Percentiles rank a stretch among this genome's conserved stretches.
These are phyloP conservation scores for Naganishia albida DNA, from an alignment of 1,284 basidiomycete species.

Conservation along the genomic window DNA sequence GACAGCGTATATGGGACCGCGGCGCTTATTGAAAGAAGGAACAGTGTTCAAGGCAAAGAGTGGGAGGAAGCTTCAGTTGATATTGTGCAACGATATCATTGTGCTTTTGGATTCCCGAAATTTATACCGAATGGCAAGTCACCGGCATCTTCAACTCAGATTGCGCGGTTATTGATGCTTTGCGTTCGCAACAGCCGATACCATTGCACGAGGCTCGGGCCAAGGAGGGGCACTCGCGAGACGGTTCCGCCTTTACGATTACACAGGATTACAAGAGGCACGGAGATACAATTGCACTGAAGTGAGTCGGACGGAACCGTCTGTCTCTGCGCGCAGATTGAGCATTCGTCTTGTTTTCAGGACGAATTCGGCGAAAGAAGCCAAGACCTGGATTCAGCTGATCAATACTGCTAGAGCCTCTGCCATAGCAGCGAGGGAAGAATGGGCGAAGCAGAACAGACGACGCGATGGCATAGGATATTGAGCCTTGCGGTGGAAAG, in stretches of 20 bases:
- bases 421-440: conserved; percentile 41
- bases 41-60: conserved; percentile 77
- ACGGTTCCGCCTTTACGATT: conserved; percentile 39
- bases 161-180: conserved; percentile 13
- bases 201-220: conserved; percentile 49
- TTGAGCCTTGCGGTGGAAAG: neutral
- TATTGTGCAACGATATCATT: conserved; percentile 77
- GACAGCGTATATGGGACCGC: conserved; percentile 73
- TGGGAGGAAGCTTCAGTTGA: conserved; percentile 71
- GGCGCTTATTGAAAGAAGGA: conserved; percentile 78
- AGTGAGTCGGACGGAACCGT: conserved; percentile 36
- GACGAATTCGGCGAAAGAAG: conserved; percentile 65
- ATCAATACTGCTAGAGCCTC: conserved; percentile 53
- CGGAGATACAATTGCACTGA: conserved; percentile 67
- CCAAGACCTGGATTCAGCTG: conserved; percentile 63
- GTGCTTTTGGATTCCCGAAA: conserved; percentile 72
- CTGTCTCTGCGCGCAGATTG: neutral
- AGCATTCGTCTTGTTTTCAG: conserved; percentile 42
- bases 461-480: conserved; percentile 30
- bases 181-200: conserved; percentile 55
- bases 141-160: conserved; percentile 24
- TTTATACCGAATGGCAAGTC: conserved; percentile 77
- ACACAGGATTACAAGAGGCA: conserved; percentile 68
- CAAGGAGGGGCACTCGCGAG: conserved; percentile 32
- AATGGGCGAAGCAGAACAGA: conserved; percentile 12